A percentile compares a stretch with the other conserved stretches of the same genome.
These are phyloP conservation scores for Ogataea pilisensis DNA, from an alignment of 805 yeast genomes.

Conservation along the genomic window DNA sequence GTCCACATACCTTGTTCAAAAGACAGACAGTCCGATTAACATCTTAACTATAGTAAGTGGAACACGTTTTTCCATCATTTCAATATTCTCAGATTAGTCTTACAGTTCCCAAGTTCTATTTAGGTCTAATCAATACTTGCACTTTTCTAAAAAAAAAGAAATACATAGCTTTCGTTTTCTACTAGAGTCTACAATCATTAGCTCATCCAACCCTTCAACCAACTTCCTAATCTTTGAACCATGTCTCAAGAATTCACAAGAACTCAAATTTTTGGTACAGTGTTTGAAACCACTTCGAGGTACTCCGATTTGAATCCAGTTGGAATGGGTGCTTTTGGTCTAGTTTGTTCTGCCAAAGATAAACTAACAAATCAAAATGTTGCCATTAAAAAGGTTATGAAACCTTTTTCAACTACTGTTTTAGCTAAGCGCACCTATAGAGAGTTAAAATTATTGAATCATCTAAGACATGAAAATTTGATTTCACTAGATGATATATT, in stretches of 20 bases:
- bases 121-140: no score
- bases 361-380: slow-evolving; percentile 87
- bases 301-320: slow-evolving; percentile 94
- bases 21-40: no score
- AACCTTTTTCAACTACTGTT: slow-evolving; percentile 92
- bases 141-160: no score
- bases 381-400: slow-evolving; percentile 97
- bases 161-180: no score
- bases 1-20: no score
- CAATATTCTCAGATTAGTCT: no score
- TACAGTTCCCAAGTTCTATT: no score
- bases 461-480: slow-evolving; percentile 89
- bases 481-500: slow-evolving; percentile 92
- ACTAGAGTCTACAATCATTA: no score
- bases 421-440: slow-evolving; percentile 95
- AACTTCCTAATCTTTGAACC: no score
- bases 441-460: slow-evolving; percentile 89
- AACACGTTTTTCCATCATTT: no score
- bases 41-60: no score
- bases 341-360: slow-evolving; percentile 95
- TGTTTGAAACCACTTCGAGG: slow-evolving; percentile 85
- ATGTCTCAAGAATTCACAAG: slow-evolving; percentile 47
- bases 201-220: no score
- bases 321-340: slow-evolving; percentile 99
- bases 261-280: slow-evolving; percentile 93